Percentiles rank a stretch among this genome's conserved stretches.
Conservation (phyloP, 371 early-diverging fungal species). For the Chytridiales sp. region DNA sequence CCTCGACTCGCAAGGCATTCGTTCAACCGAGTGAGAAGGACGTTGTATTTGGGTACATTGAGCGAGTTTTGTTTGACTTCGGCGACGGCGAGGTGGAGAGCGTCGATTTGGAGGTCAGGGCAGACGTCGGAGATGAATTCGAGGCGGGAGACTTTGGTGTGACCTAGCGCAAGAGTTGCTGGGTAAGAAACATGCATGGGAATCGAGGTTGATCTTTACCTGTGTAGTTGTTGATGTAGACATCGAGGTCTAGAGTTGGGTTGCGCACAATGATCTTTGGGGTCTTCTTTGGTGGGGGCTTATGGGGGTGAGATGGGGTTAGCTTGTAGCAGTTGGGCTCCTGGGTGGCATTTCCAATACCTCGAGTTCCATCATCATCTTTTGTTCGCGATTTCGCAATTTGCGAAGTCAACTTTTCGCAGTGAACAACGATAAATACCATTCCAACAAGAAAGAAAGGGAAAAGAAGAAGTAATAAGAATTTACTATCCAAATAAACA, state of each 20-base stretch:
- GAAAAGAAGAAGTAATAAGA: too few relatives aligned
- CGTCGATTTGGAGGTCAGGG: slow-evolving; percentile 65
- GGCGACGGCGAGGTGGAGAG: slow-evolving; percentile 59
- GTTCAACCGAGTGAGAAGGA: slow-evolving; percentile 53
- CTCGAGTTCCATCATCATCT: too few relatives aligned
- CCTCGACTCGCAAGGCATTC: slow-evolving; percentile 45
- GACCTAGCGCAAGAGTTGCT: slow-evolving; percentile 48
- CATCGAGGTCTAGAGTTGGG: slow-evolving; percentile 62
- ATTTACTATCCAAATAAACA: too few relatives aligned
- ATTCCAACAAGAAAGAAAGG: too few relatives aligned
- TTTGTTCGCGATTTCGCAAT: too few relatives aligned
- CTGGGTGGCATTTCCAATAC: too few relatives aligned
- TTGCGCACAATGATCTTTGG: slow-evolving; percentile 16
- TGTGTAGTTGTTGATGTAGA: slow-evolving; percentile 65
- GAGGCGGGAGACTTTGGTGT: slow-evolving; percentile 67
- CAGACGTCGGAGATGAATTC: slow-evolving; percentile 76
- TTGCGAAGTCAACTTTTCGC: too few relatives aligned
- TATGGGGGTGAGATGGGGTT: too few relatives aligned
- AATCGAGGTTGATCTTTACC: slow-evolving; percentile 42
- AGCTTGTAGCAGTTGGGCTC: too few relatives aligned
- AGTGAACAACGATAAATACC: too few relatives aligned
- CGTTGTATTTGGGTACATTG: slow-evolving; percentile 55
- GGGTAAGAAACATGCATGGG: background rate
- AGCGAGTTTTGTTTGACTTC: slow-evolving; percentile 56
- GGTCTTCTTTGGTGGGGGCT: too few relatives aligned